Evolutionary conservation across 2,329 filamentous ascomycete genomes (phyloP).

Genomic region (Taxawa tesnikishii): DNA sequence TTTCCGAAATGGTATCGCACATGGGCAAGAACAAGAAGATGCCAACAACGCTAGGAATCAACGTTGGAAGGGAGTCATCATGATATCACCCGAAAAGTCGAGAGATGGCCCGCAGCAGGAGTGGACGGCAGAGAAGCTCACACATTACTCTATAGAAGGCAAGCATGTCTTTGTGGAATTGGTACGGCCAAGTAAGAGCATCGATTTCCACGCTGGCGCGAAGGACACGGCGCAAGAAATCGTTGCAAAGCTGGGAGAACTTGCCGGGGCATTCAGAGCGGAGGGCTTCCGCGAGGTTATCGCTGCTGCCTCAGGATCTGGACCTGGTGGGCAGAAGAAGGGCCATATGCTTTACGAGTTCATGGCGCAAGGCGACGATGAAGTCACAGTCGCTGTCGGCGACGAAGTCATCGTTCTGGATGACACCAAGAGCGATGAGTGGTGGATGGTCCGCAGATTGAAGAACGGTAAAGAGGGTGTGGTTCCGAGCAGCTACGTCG

Average conservation of each 20-base stretch:
- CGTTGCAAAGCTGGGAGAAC: constrained; percentile 72
- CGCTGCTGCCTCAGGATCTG: constrained; percentile 52
- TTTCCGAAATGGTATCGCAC: constrained; percentile 93
- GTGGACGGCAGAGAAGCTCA: constrained; percentile 90
- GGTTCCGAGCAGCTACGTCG: constrained; percentile 91
- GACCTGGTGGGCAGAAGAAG: constrained; percentile 53
- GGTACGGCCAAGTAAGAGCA: constrained; percentile 80
- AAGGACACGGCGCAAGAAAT: constrained; percentile 97
- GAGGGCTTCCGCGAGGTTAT: constrained; percentile 77
- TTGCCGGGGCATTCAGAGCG: constrained; percentile 75
- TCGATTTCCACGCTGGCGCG: constrained; percentile 93
- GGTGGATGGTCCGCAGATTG: constrained; percentile 88
- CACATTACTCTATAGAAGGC: constrained; percentile 94
- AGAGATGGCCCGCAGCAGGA: constrained; percentile 77
- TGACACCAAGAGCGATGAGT: constrained; percentile 86
- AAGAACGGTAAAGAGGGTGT: constrained; percentile 94
- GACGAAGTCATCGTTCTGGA: constrained; percentile 89
- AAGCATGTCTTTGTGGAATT: constrained; percentile 97
- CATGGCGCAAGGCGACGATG: constrained; percentile 89
- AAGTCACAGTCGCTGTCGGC: constrained; percentile 79
- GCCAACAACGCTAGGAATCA: constrained; percentile 93
- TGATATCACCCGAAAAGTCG: constrained; percentile 77
- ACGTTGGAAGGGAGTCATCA: constrained; percentile 75
- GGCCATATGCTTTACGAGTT: constrained; percentile 90
- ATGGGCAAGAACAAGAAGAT: constrained; percentile 98